phyloP scores from a whole-genome alignment of 2,329 filamentous ascomycete genomes.

The Fusarium albidum region DNA sequence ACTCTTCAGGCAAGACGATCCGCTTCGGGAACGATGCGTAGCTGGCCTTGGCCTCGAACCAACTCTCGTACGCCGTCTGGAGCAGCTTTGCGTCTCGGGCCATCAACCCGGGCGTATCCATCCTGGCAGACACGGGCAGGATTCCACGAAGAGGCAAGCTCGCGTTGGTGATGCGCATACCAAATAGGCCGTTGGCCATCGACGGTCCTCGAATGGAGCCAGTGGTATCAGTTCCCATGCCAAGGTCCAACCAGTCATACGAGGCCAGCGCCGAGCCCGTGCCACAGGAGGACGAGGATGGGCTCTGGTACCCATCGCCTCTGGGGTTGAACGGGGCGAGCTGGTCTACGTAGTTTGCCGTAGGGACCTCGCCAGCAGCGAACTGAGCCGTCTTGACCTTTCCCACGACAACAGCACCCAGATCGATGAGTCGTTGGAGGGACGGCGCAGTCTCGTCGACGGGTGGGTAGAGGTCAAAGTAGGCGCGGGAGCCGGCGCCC shows the following conservation, averaged over 20 bases:
- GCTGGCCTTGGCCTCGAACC: neutral
- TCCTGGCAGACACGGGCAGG: neutral
- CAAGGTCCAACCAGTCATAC: conserved; percentile 56
- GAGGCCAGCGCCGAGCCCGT: conserved; percentile 38
- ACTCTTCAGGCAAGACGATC: neutral
- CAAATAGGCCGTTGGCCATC: conserved; percentile 53
- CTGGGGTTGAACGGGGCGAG: conserved; percentile 53
- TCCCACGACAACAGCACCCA: conserved; percentile 6
- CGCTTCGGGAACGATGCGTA: conserved; percentile 5
- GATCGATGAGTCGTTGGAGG: conserved; percentile 12
- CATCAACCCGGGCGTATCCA: neutral
- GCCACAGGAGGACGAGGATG: conserved; percentile 51
- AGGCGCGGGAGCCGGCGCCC: conserved; percentile 5
- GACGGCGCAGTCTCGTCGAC: conserved; percentile 1
- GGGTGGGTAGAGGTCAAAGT: neutral
- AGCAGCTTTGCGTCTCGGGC: neutral
- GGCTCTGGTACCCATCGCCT: conserved; percentile 57
- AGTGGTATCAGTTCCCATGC: conserved; percentile 55
- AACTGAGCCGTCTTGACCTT: conserved; percentile 14
- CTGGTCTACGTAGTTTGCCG: conserved; percentile 53
- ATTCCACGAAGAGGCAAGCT: neutral
- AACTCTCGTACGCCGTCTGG: neutral
- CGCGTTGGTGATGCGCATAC: conserved; percentile 48
- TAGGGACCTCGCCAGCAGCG: conserved; percentile 22
- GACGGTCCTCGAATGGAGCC: conserved; percentile 56